Base-by-base conservation (phyloP, 2,329 filamentous ascomycete genomes). In the Zarea fungicola region DNA sequence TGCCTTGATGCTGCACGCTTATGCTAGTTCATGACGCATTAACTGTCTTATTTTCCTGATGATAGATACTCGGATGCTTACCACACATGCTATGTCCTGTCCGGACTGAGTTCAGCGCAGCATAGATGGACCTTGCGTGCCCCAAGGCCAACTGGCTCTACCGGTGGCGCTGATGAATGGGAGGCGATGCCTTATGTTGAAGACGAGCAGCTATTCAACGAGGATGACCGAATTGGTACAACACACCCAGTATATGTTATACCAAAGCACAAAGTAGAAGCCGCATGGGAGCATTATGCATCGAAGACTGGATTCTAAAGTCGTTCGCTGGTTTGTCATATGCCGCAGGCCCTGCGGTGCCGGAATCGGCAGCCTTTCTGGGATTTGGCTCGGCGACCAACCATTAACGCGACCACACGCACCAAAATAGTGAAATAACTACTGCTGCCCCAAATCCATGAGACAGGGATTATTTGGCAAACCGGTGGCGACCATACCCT, bases 31-130 rank as follows among this genome's bases (percentile, higher is more conserved):
- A 23, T 41, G 44, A 47, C 32, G 35, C 35, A 47, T 47, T 47
- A 47, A 47, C 44, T n/a, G 28, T 16, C 29, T 31, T 29, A 29
- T 3, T 11, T 32, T 47, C 9, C 26, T 32, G n/a, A n/a, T 11
- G 5, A 35, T 52, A 90, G 87, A 59, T 75, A 76, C 52, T 84
- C 90, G 5, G 92, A 97, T 70, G 84, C 86, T 42, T 96, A 97
- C 62, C 92, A 97, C 68, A 89, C 89, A 37, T 93, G 88, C 70
- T 97, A 97, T 69, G 89, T 91, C 25, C 78, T 97, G 18, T 84
- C 86, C 19, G 92, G 92, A 5, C 74, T 97, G 56, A 93, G 88
- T 65, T 85, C 84, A 46, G 85, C 85, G 21, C 89, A 95, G 68
- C 80, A 96, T 65, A 72, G 76, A 59, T 81, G 77, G 78, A 66